Base-by-base conservation (phyloP, 176 grass and related monocot species). In the Hsuehochloa calcarea region DNA sequence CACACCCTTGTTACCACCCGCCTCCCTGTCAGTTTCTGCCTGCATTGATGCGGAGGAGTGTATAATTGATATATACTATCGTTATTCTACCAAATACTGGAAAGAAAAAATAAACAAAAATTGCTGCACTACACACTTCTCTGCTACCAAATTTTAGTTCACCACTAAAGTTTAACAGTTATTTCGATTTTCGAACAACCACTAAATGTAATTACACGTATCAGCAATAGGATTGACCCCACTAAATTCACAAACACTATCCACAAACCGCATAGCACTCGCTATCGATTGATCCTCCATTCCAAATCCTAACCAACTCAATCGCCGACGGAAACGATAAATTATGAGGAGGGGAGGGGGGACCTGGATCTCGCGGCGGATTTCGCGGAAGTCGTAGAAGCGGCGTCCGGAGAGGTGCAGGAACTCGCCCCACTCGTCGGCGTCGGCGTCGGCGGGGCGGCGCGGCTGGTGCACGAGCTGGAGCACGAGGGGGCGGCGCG, bases 401-500 rank as follows among this genome's bases (percentile, higher is more conserved):
- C 91, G 90, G 69, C 86, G 91, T 0, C 93, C 93, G 4, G 87
- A 84, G 14, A 96, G 80, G 81, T 99, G 96, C 10, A 94, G 88
- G 88, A 99, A 99, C 90, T 99, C 96, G 82, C 93, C 96, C 96
- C 96, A 99, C 88, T 99, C 96, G 12, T 92, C 91, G 16, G 64
- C 86, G 17, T 94, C 87, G n/a, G 74, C 87, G 26, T 86, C 91
- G 1, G 79, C 77, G 12, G 88, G 82, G 25, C 88, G 90, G 4
- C 73, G 82, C 8, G 91, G 93, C 60, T 79, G 87, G 85, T 94
- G 90, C 72, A 96, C 93, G 29, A 98, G 84, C 87, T 98, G 96
- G 41, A 98, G 88, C 23, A 98, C 96, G 37, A 99, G 93, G 10
- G 93, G 97, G 26, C 97, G 82, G 84, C 93, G 90, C 70, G 97